Percentiles rank a stretch among this genome's conserved stretches.
Conservation (phyloP, 2,329 filamentous ascomycete genomes). For the Sclerotinia trifoliorum region DNA sequence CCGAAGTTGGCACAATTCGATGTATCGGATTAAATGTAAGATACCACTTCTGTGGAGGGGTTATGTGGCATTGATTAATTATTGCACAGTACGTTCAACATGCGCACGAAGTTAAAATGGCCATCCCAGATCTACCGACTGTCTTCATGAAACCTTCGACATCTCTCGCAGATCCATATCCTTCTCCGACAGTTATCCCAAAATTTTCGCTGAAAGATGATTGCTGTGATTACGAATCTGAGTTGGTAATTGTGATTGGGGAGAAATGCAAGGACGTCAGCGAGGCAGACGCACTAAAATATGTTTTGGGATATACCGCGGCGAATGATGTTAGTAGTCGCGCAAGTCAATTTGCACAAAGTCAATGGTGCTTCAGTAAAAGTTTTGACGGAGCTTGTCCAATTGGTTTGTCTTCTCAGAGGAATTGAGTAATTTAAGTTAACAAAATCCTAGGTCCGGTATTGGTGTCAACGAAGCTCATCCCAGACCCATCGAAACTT, state of each 20-base stretch:
- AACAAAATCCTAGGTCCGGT: slow-evolving; percentile 44
- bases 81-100: slow-evolving; percentile 45
- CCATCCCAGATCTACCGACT: slow-evolving; percentile 45
- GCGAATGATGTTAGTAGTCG: slow-evolving; percentile 57
- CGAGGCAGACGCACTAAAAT: slow-evolving; percentile 48
- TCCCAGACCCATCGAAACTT: slow-evolving; percentile 46
- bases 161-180: slow-evolving; percentile 34
- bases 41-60: neutral
- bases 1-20: slow-evolving; percentile 48
- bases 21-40: slow-evolving; percentile 53
- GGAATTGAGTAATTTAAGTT: neutral
- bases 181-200: slow-evolving; percentile 46
- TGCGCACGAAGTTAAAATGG: slow-evolving; percentile 47
- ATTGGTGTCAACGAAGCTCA: slow-evolving; percentile 46
- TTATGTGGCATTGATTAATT: neutral
- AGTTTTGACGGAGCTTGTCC: slow-evolving; percentile 51
- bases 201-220: slow-evolving; percentile 46
- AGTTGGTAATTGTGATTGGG: slow-evolving; percentile 51
- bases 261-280: slow-evolving; percentile 49
- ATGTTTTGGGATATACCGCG: slow-evolving; percentile 56
- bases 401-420: slow-evolving; percentile 40
- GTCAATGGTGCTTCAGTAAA: slow-evolving; percentile 53
- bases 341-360: slow-evolving; percentile 49
- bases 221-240: slow-evolving; percentile 50
- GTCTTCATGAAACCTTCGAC: slow-evolving; percentile 38